Evolutionary conservation across 164 flowering plant species (phyloP).

Genomic region (Amborella trichopoda): DNA sequence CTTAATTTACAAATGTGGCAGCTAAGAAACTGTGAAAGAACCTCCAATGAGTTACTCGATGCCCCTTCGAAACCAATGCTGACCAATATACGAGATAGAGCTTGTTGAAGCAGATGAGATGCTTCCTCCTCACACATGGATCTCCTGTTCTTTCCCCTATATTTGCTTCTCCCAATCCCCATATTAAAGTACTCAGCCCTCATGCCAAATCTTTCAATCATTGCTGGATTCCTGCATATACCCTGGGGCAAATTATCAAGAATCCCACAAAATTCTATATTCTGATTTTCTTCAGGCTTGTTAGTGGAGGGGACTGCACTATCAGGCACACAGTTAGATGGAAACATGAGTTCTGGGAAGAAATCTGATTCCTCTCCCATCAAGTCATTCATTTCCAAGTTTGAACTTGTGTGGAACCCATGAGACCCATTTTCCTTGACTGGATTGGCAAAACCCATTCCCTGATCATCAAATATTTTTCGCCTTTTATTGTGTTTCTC

Average conservation of each 20-base stretch:
- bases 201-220: slow-evolving; percentile 92
- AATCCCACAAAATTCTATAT: slow-evolving; percentile 57
- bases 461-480: slow-evolving; percentile 45
- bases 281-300: slow-evolving; percentile 25
- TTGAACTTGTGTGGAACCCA: slow-evolving; percentile 21
- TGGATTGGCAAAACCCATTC: slow-evolving; percentile 20
- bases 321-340: slow-evolving; percentile 77
- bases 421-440: slow-evolving; percentile 28
- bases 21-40: slow-evolving; percentile 58
- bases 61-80: slow-evolving; percentile 70
- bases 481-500: slow-evolving; percentile 74
- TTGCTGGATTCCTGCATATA: slow-evolving; percentile 55
- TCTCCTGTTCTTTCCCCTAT: slow-evolving; percentile 41
- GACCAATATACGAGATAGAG: slow-evolving; percentile 43
- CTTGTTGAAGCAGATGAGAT: slow-evolving; percentile 48
- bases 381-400: slow-evolving; percentile 22
- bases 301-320: slow-evolving; percentile 42
- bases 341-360: slow-evolving; percentile 78
- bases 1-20: slow-evolving; percentile 76
- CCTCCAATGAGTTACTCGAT: slow-evolving; percentile 60
- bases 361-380: slow-evolving; percentile 40
- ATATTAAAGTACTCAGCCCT: slow-evolving; percentile 56
- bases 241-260: slow-evolving; percentile 70
- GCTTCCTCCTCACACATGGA: slow-evolving; percentile 71
- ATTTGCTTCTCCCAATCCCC: slow-evolving; percentile 47